Conservation (phyloP, 441 rosid genomes). For the Lepidium campestre region DNA sequence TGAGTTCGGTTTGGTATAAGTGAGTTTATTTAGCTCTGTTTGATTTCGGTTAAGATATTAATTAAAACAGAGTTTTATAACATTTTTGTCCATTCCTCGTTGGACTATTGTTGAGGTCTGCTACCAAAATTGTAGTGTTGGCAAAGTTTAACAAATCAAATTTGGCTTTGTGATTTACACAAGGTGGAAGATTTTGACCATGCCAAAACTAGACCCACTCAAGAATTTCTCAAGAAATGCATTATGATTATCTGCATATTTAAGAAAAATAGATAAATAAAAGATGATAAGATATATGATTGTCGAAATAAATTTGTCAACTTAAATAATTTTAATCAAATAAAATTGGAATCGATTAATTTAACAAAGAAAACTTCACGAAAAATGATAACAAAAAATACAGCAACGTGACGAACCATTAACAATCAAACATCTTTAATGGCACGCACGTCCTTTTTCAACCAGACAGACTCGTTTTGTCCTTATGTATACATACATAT, state of each 20-base stretch:
- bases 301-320: neutral
- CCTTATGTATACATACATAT: slow-evolving; percentile 9
- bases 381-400: neutral
- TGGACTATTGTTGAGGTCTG: neutral
- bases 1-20: neutral
- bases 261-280: no score
- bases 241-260: no score
- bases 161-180: slow-evolving; percentile 14
- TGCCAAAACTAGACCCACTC: neutral
- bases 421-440: slow-evolving; percentile 19
- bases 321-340: neutral
- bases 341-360: neutral
- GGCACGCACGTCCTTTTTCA: slow-evolving; percentile 27
- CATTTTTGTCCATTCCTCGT: neutral
- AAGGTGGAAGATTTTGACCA: slow-evolving; percentile 4
- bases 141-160: slow-evolving; percentile 7
- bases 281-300: no score
- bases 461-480: neutral
- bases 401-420: slow-evolving; percentile 27
- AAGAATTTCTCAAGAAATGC: neutral
- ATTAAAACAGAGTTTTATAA: neutral
- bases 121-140: neutral
- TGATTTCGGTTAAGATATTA: neutral
- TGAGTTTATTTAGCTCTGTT: neutral
- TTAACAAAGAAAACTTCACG: neutral